Evolutionary conservation across 1,284 basidiomycete species (phyloP), one percentile per base, ranked within the genome.

Genomic region (Ustilago shanxiensis): DNA sequence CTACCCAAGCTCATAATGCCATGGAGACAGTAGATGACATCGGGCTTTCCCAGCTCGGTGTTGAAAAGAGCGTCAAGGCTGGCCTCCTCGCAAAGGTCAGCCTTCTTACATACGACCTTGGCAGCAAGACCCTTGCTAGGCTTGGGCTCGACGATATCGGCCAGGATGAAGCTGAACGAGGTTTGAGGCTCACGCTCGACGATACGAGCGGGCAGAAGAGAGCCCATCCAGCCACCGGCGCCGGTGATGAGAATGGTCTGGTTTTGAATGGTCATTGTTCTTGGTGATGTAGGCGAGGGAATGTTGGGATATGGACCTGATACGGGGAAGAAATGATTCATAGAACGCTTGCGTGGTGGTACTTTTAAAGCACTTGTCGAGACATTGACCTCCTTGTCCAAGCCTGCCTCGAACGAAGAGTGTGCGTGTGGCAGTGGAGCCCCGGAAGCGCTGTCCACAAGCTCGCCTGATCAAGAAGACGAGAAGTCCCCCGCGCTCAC

Each of bases 181-280:
- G 45, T 70, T 11, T 73, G 22, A 9, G 71, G 66, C 51, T 62
- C 52, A 18, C 37, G 56, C 45, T 63, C 18, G 20, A 70, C 60
- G 28, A 73, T 55, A 7, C 50, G 55, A 37, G 39, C 53, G 20
- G 71, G 60, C 45, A 73, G 26, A 9, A 73, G 56, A 4, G 59
- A 62, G 37, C 71, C 71, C 6, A 73, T 56, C 60, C 59, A 73
- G 31, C 71, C 71, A 18, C 71, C 71, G n/a, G 66, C 66, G 16
- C 71, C 71, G n/a, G 71, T 73, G 60, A 73, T 73, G 7, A 73
- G 66, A 45, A 73, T 55, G 26, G 71, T 73, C 44, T 72, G 49
- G 31, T 52, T n/a, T 45, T 53, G 49, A 13, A 51, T 29, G n/a
- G 62, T 56, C 62, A 64, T 64, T 20, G 26, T 57, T 37, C 3